These are phyloP conservation scores for Tolypocladium capitatum DNA, from an alignment of 2,329 filamentous ascomycete species.

Conservation along the genomic window DNA sequence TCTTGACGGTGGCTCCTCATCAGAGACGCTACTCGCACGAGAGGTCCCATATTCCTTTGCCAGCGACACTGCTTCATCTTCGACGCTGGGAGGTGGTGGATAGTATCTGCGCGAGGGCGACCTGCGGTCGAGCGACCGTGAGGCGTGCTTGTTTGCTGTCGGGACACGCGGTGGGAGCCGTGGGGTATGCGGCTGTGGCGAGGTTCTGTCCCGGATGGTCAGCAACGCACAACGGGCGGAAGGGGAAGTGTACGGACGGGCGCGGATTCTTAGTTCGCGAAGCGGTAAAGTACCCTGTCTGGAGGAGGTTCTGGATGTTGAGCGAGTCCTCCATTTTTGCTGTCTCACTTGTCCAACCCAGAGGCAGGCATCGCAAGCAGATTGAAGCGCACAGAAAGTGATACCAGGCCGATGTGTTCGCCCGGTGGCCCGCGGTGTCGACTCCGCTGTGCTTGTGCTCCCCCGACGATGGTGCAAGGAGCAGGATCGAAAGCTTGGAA, in stretches of 20 bases:
- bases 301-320: constrained; percentile 32
- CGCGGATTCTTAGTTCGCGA: constrained; percentile 24
- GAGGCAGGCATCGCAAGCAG: constrained; percentile 10
- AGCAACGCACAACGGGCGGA: background rate
- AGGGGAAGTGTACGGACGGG: constrained; percentile 10
- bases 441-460: background rate
- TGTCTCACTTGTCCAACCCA: constrained; percentile 7
- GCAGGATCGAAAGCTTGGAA: background rate
- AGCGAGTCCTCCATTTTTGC: constrained; percentile 28
- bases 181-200: constrained; percentile 2
- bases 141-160: background rate
- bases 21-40: constrained; percentile 14
- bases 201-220: constrained; percentile 8
- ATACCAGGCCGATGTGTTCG: background rate
- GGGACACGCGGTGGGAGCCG: constrained; percentile 4
- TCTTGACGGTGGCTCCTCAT: constrained; percentile 45
- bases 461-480: background rate
- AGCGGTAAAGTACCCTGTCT: constrained; percentile 37
- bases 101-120: constrained; percentile 16
- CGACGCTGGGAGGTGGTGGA: constrained; percentile 52
- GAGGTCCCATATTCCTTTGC: constrained; percentile 42
- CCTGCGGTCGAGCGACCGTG: constrained; percentile 3
- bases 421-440: no score
- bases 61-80: constrained; percentile 53
- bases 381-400: constrained; percentile 1